Evolutionary conservation across 164 flowering plant species (phyloP), one percentile per base, ranked within the genome.

Genomic region (Berberis thunbergii): DNA sequence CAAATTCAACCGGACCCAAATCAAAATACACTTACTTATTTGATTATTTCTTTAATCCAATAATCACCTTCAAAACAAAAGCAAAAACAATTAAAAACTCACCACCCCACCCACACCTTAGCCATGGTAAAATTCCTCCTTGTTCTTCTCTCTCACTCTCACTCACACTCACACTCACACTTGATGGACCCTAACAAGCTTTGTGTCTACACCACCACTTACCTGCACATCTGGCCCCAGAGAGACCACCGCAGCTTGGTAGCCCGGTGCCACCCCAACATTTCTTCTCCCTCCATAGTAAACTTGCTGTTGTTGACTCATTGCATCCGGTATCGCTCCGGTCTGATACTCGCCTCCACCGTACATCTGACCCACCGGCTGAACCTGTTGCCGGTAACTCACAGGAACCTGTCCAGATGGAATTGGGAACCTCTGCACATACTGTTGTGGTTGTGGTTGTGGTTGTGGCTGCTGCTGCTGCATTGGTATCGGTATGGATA

Each of bases 271-370:
- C 71, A 73, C 44, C 5, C 82, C 83, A 0, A 74, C 42, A 26
- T 26, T 26, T 66, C 66, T 75, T 49, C 77, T 68, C 4, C 68
- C 77, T 3, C 78, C 84, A 59, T 87, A 89, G 52, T 79, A 80
- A 39, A 77, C 61, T 26, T 26, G 26, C 26, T 26, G 26, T 26
- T 26, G 26, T 26, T 26, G 89, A 54, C 64, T 70, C 60, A 65
- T 62, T 2, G 74, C 82, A 2, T 78, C 85, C 0, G 64, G 5
- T 7, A 62, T 54, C 52, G 73, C 59, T 58, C 78, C 75, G 3
- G 60, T 41, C 1, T 72, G 62, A 48, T 60, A 54, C 3, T 74
- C 80, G 12, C 65, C 79, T 38, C 78, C 81, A 2, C 86, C 78
- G 41, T 79, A 81, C 7, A 76, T 60, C 64, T 79, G 91, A 62